phyloP scores from a whole-genome alignment of 495 filamentous ascomycete genomes.

The Lepidopterella palustris region DNA sequence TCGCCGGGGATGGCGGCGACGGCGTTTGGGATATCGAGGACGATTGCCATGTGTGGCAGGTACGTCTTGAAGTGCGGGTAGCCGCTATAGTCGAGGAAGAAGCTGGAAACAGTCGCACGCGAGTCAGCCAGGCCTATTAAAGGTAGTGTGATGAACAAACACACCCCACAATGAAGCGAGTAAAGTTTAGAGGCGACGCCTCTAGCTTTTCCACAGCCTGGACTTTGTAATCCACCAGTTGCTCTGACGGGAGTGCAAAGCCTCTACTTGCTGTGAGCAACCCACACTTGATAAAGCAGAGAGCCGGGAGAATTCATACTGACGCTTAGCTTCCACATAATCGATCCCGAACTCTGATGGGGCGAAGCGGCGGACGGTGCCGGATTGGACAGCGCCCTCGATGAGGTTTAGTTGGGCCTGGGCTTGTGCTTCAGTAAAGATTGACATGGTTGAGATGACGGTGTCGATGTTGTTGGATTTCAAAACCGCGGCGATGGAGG shows the following conservation, averaged over 20 bases:
- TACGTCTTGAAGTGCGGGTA: background rate
- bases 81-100: background rate
- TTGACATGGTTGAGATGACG: background rate
- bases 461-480: slow-evolving; percentile 1
- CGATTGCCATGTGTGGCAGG: background rate
- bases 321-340: background rate
- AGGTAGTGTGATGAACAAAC: no score
- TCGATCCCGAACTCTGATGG: background rate
- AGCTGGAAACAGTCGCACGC: background rate
- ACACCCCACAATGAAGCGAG: no score
- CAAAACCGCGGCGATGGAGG: background rate
- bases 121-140: no score
- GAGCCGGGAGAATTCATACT: background rate
- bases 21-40: background rate
- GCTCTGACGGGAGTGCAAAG: background rate
- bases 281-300: background rate
- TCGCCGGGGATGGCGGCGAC: background rate
- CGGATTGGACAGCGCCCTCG: background rate
- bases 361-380: background rate
- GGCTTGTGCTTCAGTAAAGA: background rate
- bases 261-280: background rate
- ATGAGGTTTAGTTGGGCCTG: background rate
- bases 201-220: background rate
- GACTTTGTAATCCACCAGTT: background rate
- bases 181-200: background rate